Base-by-base conservation (phyloP, 306 rosid species). In the Ammopiptanthus mongolicus region DNA sequence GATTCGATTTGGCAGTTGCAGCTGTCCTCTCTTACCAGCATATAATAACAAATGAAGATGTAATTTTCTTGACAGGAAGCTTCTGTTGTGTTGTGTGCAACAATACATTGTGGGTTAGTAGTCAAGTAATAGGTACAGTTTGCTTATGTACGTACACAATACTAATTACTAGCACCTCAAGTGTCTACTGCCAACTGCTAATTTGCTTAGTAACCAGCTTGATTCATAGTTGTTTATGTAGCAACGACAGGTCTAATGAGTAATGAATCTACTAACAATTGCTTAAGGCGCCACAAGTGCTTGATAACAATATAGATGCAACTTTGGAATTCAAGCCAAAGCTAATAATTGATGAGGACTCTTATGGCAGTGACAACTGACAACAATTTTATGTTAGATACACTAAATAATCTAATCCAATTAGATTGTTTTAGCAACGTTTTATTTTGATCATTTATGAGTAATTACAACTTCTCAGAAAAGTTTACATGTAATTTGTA, bases 201-300 rank as follows among this genome's bases (percentile, higher is more conserved):
- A 53, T 82, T 88, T 83, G 79, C 78, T 48, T 31, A 1, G 44
- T 56, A 69, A 63, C 72, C 74, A 81, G 75, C 85, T 77, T 63
- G 59, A 67, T 47, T 78, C 77, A 62, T 55, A 69, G 89, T 81
- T 87, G 88, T 71, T 75, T 77, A 23, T 64, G 75, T 47, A 53
- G 5, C 39, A 58, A 74, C 68, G 76, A 64, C 79, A 69, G 83
- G 73, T 69, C 59, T 71, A 69, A 17, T n/a, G n/a, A n/a, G n/a
- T 25, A 25, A 25, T 52, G 6, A 69, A 73, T 59, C 62, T 62
- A 55, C 75, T 76, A 58, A n/a, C 61, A 46, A 65, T 65, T 51
- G 46, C 42, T 29, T 31, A 66, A 65, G 63, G 67, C 15, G 31
- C 65, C 56, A 50, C 19, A 76, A 11, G 34, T 65, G 47, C 42